Evolutionary conservation across 805 yeast species (phyloP).

Genomic region (Starmerella bombicola): DNA sequence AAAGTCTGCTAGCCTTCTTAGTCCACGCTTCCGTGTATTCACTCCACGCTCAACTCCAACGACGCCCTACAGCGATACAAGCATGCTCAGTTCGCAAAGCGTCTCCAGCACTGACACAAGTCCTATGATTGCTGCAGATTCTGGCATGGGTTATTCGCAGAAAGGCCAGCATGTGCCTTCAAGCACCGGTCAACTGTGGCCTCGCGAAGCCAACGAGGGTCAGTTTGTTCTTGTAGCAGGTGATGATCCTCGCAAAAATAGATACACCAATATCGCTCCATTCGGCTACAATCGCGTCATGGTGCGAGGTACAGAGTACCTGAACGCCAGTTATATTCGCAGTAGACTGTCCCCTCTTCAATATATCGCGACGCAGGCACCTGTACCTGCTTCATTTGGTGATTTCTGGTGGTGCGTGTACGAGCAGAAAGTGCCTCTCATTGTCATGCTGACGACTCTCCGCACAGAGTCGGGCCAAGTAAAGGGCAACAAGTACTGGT

Average conservation of each 20-base stretch:
- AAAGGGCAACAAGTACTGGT: slow-evolving; percentile 85
- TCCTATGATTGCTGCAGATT: neutral
- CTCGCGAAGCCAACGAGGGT: neutral
- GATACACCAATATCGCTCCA: slow-evolving; percentile 82
- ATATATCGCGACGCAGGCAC: slow-evolving; percentile 91
- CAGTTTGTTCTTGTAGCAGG: slow-evolving; percentile 53
- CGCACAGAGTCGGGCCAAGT: slow-evolving; percentile 67
- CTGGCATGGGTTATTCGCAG: slow-evolving; percentile 4
- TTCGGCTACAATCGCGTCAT: slow-evolving; percentile 71
- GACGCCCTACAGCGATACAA: slow-evolving; percentile 10
- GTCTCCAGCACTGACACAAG: slow-evolving; percentile 2
- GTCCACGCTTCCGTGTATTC: slow-evolving; percentile 2
- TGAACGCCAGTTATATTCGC: slow-evolving; percentile 67
- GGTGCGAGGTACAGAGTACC: slow-evolving; percentile 48
- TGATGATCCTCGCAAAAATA: slow-evolving; percentile 71
- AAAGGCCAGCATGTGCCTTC: neutral
- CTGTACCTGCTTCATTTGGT: slow-evolving; percentile 59
- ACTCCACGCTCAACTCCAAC: slow-evolving; percentile 8
- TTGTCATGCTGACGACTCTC: slow-evolving; percentile 60
- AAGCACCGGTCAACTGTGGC: neutral
- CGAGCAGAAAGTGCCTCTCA: slow-evolving; percentile 52
- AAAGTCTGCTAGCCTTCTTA: slow-evolving; percentile 1
- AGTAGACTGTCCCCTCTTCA: slow-evolving; percentile 31
- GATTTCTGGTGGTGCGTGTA: slow-evolving; percentile 77
- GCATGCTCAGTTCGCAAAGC: neutral